Evolutionary conservation across 202 grass and related monocot species (phyloP).

Genomic region (Brachypodium distachyon): DNA sequence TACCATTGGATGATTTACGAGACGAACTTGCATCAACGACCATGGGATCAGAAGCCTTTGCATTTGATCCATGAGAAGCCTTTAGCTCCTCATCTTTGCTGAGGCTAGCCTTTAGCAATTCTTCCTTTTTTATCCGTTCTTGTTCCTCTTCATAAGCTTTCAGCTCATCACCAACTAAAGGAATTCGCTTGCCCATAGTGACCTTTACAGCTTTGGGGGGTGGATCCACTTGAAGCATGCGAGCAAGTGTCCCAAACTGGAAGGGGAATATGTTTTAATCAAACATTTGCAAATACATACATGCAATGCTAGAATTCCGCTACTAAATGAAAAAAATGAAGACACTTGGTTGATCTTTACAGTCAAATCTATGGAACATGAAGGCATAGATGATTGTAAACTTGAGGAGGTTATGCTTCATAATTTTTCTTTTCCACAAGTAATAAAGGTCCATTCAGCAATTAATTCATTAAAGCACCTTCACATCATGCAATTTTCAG

Average conservation of each 20-base stretch:
- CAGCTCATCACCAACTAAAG: constrained; percentile 84
- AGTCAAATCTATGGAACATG: not conserved
- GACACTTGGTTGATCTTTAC: not conserved
- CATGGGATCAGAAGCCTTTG: constrained; percentile 62
- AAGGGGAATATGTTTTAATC: constrained; percentile 14
- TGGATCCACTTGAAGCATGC: constrained; percentile 99
- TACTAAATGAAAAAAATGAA: not conserved
- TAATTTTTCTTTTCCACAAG: not conserved
- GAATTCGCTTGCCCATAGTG: constrained; percentile 79
- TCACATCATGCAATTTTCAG: not conserved
- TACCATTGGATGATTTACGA: constrained; percentile 63
- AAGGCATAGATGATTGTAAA: not conserved
- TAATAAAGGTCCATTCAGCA: not conserved
- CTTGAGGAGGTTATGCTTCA: not conserved
- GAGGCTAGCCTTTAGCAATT: constrained; percentile 53
- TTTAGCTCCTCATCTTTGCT: constrained; percentile 74
- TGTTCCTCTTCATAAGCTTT: constrained; percentile 94
- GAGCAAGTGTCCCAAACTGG: constrained; percentile 95
- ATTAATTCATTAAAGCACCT: not conserved
- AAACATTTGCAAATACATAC: not conserved
- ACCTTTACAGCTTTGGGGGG: constrained; percentile 95
- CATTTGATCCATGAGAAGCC: constrained; percentile 57
- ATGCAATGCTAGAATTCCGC: not conserved
- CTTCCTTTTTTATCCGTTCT: constrained; percentile 78
- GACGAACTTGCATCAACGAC: constrained; percentile 53